A percentile compares a stretch with the other conserved stretches of the same genome.
phyloP scores from a whole-genome alignment of 2,329 filamentous ascomycete genomes.

The Neocatenulostroma microsporum region DNA sequence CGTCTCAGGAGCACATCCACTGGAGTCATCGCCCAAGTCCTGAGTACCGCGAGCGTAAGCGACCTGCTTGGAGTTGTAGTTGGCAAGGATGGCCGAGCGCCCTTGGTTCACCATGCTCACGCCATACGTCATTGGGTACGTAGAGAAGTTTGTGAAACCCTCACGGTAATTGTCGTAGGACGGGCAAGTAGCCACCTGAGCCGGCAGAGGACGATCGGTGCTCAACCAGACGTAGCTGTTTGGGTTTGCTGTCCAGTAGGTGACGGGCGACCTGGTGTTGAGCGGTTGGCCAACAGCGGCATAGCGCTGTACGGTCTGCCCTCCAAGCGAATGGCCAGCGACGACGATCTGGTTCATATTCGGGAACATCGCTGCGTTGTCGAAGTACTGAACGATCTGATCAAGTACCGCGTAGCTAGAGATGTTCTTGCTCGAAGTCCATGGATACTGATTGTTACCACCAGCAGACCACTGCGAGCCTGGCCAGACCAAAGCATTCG shows the following conservation, averaged over 20 bases:
- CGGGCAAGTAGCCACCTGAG: constrained; percentile 22
- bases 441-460: constrained; percentile 29
- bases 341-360: constrained; percentile 32
- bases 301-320: constrained; percentile 30
- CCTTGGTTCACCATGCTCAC: constrained; percentile 23
- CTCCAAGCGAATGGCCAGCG: constrained; percentile 31
- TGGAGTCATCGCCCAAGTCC: constrained; percentile 30
- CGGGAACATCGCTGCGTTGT: constrained; percentile 26
- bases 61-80: constrained; percentile 29
- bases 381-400: constrained; percentile 30
- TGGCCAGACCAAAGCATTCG: constrained; percentile 29
- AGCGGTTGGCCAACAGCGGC: constrained; percentile 25
- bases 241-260: constrained; percentile 30
- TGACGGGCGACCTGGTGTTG: constrained; percentile 20
- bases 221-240: constrained; percentile 31
- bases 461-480: constrained; percentile 30
- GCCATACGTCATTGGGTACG: constrained; percentile 28
- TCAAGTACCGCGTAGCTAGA: constrained; percentile 30
- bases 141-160: constrained; percentile 27
- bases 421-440: constrained; percentile 14
- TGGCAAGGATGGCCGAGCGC: constrained; percentile 24
- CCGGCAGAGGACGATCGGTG: constrained; percentile 24
- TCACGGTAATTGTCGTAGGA: constrained; percentile 31
- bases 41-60: constrained; percentile 28
- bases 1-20: constrained; percentile 25